Evolutionary conservation across 1,284 basidiomycete genomes (phyloP).

Genomic region (Ganoderma resinaceum): DNA sequence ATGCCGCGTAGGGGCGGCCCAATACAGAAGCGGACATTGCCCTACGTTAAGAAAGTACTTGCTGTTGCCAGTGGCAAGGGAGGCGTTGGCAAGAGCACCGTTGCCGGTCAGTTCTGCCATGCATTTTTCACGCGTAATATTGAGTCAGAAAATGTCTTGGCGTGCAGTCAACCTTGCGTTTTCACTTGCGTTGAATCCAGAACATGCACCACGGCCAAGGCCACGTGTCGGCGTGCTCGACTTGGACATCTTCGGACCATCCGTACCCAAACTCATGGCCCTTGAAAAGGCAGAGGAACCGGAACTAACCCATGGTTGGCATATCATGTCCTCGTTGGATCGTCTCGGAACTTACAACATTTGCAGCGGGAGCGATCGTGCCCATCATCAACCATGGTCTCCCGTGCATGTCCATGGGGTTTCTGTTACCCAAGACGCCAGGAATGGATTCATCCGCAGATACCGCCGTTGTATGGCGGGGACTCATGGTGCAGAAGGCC

Average conservation of each 20-base stretch:
- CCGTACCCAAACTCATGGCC: conserved; percentile 95
- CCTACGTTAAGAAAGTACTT: conserved; percentile 77
- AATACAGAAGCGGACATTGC: conserved; percentile 63
- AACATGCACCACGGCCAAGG: conserved; percentile 39
- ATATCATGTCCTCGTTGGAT: not conserved
- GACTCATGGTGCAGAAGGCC: conserved; percentile 99
- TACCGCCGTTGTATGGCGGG: conserved; percentile 92
- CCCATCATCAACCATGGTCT: conserved; percentile 92
- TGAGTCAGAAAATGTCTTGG: not conserved
- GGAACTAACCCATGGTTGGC: conserved; percentile 73
- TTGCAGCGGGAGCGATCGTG: conserved; percentile 76
- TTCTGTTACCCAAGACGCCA: conserved; percentile 64
- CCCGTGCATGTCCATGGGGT: conserved; percentile 98
- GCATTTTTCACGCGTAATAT: not conserved
- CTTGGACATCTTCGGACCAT: conserved; percentile 96
- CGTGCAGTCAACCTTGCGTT: conserved; percentile 83
- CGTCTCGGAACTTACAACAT: not conserved
- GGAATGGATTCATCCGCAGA: conserved; percentile 60
- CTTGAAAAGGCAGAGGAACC: conserved; percentile 86
- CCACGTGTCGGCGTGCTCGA: conserved; percentile 89
- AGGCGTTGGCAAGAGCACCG: conserved; percentile 96
- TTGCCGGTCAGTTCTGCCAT: conserved; percentile 69
- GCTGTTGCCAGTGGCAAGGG: conserved; percentile 96
- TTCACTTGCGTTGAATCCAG: conserved; percentile 61
- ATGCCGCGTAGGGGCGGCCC: conserved; percentile 67